phyloP scores from a whole-genome alignment of 768 basidiomycete genomes.

The Chlorophyllum brunneum region DNA sequence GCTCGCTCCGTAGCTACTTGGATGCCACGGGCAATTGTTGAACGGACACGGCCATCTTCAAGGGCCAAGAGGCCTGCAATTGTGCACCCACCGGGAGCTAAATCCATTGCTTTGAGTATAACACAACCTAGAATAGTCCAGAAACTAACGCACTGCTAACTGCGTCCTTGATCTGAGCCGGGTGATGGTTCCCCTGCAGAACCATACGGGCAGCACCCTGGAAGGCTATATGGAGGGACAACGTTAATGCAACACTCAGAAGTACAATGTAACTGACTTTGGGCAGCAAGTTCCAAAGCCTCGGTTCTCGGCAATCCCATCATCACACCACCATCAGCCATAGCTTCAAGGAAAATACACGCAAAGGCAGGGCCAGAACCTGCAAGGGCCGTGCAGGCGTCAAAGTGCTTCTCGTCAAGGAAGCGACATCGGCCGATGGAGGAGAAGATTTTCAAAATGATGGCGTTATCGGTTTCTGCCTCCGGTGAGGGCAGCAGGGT shows the following conservation, averaged over 20 bases:
- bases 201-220: conserved; percentile 98
- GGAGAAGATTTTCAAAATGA: conserved; percentile 92
- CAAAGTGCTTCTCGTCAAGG: conserved; percentile 97
- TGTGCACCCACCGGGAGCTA: conserved; percentile 97
- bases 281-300: conserved; percentile 91
- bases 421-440: conserved; percentile 95
- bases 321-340: conserved; percentile 99
- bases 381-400: conserved; percentile 94
- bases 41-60: conserved; percentile 91
- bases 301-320: conserved; percentile 96
- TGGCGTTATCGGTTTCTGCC: conserved; percentile 57
- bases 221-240: conserved; percentile 52
- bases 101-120: background rate
- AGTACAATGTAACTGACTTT: conserved; percentile 54
- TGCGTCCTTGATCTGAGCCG: conserved; percentile 94
- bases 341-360: conserved; percentile 94
- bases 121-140: background rate
- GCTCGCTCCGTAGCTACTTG: conserved; percentile 92
- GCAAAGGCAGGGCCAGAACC: conserved; percentile 98
- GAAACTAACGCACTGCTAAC: conserved; percentile 78
- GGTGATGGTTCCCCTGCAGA: conserved; percentile 83
- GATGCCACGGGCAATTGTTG: conserved; percentile 92
- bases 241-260: background rate
- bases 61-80: conserved; percentile 95
- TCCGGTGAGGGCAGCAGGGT: conserved; percentile 52